These are phyloP conservation scores for Obba rivulosa DNA, from an alignment of 768 basidiomycete genomes.

Conservation along the genomic window DNA sequence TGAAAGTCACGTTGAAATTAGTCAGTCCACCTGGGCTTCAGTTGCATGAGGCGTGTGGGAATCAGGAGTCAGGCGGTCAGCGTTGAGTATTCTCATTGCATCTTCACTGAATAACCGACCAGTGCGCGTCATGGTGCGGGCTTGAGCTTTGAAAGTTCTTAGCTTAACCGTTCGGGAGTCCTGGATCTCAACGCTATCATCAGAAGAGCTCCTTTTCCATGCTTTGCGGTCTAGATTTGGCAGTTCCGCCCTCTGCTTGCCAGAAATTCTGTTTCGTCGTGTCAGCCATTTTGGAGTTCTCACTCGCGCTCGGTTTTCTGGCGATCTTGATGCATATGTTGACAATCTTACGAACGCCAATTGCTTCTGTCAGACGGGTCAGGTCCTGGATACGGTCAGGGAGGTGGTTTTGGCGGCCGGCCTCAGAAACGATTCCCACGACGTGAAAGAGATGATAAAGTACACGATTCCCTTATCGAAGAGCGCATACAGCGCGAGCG, in stretches of 20 bases:
- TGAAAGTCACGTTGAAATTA: constrained; percentile 56
- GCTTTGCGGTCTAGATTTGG: background rate
- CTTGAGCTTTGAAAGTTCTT: constrained; percentile 4
- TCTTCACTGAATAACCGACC: constrained; percentile 4
- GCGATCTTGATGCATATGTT: constrained; percentile 1
- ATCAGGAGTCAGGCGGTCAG: background rate
- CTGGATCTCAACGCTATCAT: background rate
- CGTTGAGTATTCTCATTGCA: constrained; percentile 1
- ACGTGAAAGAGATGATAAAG: constrained; percentile 83
- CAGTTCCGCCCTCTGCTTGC: background rate
- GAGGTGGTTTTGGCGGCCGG: constrained; percentile 32
- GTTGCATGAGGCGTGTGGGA: constrained; percentile 9
- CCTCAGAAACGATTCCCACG: constrained; percentile 45
- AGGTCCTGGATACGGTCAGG: constrained; percentile 52
- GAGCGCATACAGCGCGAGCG: constrained; percentile 91
- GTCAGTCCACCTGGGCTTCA: constrained; percentile 3
- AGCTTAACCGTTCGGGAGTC: background rate
- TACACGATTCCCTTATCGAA: constrained; percentile 89
- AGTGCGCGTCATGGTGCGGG: constrained; percentile 13
- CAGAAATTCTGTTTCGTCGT: background rate
- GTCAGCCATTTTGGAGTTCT: background rate
- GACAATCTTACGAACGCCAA: constrained; percentile 16
- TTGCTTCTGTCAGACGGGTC: constrained; percentile 54
- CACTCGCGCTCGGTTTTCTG: background rate
- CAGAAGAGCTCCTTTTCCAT: background rate